Evolutionary conservation across 2,329 filamentous ascomycete genomes (phyloP).

Genomic region (Epichloe typhina): DNA sequence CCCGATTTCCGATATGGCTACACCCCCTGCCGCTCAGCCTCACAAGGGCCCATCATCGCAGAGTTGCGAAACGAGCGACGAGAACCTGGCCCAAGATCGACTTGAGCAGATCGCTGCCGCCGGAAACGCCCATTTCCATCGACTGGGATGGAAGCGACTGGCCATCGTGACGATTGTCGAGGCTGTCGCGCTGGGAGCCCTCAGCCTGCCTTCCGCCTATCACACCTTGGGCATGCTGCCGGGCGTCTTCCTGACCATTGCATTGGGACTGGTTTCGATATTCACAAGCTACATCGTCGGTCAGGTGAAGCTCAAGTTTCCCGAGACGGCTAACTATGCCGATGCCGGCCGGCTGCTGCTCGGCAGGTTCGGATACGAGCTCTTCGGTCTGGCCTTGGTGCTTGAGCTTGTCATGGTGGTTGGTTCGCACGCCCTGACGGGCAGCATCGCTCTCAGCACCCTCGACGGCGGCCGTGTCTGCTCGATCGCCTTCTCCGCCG

Average conservation of each 20-base stretch:
- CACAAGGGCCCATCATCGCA: background rate
- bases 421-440: slow-evolving; percentile 52
- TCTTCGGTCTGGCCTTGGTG: slow-evolving; percentile 51
- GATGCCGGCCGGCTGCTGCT: slow-evolving; percentile 52
- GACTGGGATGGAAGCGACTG: slow-evolving; percentile 43
- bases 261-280: slow-evolving; percentile 31
- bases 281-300: slow-evolving; percentile 35
- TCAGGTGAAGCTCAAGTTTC: slow-evolving; percentile 34
- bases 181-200: slow-evolving; percentile 39
- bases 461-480: slow-evolving; percentile 42
- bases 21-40: slow-evolving; percentile 1
- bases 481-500: slow-evolving; percentile 30
- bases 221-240: slow-evolving; percentile 41
- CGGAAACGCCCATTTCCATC: slow-evolving; percentile 35
- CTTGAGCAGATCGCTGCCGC: slow-evolving; percentile 28
- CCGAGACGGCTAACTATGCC: slow-evolving; percentile 49
- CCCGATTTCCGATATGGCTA: background rate
- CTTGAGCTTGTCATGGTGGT: slow-evolving; percentile 54
- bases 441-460: slow-evolving; percentile 52
- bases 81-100: slow-evolving; percentile 18
- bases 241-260: slow-evolving; percentile 24
- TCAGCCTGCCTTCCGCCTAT: slow-evolving; percentile 39
- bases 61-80: slow-evolving; percentile 12
- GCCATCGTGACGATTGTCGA: slow-evolving; percentile 43
- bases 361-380: slow-evolving; percentile 46